phyloP scores from a whole-genome alignment of 805 yeast genomes.

The Candida sanyiensis region DNA sequence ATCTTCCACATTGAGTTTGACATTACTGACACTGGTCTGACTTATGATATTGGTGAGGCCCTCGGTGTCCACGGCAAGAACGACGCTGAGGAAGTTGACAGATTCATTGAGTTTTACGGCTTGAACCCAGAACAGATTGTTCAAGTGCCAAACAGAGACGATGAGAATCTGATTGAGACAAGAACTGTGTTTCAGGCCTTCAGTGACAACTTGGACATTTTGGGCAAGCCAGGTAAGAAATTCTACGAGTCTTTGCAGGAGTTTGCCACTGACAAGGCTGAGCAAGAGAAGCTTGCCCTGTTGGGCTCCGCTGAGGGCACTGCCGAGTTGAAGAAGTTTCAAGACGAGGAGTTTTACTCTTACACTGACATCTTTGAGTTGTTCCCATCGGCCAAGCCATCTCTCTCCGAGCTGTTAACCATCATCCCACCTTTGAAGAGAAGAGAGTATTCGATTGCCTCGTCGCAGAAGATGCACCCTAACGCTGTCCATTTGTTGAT shows the following conservation, averaged over 20 bases:
- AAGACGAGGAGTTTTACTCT: constrained; percentile 76
- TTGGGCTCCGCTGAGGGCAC: constrained; percentile 80
- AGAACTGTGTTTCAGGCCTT: constrained; percentile 81
- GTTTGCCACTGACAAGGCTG: constrained; percentile 63
- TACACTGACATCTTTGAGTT: constrained; percentile 77
- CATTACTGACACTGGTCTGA: constrained; percentile 82
- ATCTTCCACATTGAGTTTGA: constrained; percentile 97
- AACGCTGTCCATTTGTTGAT: constrained; percentile 85
- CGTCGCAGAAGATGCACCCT: constrained; percentile 89
- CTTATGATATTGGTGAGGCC: constrained; percentile 93
- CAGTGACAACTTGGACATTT: constrained; percentile 74
- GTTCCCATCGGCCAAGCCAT: constrained; percentile 78
- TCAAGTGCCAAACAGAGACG: constrained; percentile 65
- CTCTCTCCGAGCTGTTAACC: constrained; percentile 59
- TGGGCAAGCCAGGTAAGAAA: constrained; percentile 94
- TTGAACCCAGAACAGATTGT: constrained; percentile 64
- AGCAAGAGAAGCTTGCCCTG: constrained; percentile 54
- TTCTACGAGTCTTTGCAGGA: constrained; percentile 80
- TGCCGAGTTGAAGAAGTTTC: constrained; percentile 72
- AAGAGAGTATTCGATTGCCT: constrained; percentile 96
- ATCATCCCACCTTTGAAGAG: constrained; percentile 85
- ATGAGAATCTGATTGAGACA: constrained; percentile 50
- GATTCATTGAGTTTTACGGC: constrained; percentile 67
- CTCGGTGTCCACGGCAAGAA: constrained; percentile 93
- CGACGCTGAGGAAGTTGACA: constrained; percentile 53